Evolutionary conservation across 257 asterid species (phyloP).

Genomic region (Fraxinus anomala): DNA sequence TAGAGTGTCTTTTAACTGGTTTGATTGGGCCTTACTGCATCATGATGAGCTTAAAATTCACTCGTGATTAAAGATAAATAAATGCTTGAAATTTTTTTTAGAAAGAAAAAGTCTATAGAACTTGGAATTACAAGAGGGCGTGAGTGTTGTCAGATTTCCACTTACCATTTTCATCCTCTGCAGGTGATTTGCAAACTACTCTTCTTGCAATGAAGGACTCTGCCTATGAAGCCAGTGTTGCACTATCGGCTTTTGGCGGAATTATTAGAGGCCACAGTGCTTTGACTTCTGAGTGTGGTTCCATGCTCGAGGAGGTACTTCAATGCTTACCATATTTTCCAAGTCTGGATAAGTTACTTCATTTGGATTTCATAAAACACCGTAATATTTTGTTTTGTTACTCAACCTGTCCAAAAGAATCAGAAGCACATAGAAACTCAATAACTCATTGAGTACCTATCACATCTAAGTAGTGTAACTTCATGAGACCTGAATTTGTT

Average conservation of each 20-base stretch:
- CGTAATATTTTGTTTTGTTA: conserved; percentile 3
- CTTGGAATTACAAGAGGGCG: conserved; percentile 23
- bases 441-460: background rate
- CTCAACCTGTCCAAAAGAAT: background rate
- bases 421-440: background rate
- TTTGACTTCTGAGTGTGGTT: conserved; percentile 97
- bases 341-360: conserved; percentile 1
- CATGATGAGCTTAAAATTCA: background rate
- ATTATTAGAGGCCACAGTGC: conserved; percentile 79
- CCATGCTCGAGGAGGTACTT: conserved; percentile 96
- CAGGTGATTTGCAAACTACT: conserved; percentile 89
- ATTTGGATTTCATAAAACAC: conserved; percentile 5
- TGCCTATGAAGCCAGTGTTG: conserved; percentile 79
- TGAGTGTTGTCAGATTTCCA: conserved; percentile 12
- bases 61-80: conserved; percentile 3
- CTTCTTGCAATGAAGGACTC: conserved; percentile 89
- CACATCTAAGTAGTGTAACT: background rate
- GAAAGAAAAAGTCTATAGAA: background rate
- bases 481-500: background rate
- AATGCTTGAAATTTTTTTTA: conserved; percentile 1
- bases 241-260: conserved; percentile 72
- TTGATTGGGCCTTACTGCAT: conserved; percentile 20
- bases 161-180: conserved; percentile 26
- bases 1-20: conserved; percentile 11
- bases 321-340: conserved; percentile 23